Percentiles rank a stretch among this genome's conserved stretches.
Evolutionary conservation across 129 eudicot species (phyloP).

Genomic region (Mikania micrantha): DNA sequence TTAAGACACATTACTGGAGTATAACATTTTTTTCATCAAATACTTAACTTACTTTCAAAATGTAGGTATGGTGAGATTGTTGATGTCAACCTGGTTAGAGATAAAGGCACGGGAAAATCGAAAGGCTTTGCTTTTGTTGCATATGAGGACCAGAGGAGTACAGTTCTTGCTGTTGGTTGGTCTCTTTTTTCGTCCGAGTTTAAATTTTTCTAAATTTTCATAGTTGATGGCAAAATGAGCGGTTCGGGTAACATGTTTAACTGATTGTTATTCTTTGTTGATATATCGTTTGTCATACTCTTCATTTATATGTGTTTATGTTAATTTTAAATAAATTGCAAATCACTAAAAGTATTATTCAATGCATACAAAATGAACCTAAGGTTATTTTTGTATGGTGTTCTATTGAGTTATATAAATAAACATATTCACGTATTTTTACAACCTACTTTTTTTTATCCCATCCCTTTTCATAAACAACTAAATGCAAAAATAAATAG

Average conservation of each 20-base stretch:
- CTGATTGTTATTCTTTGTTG: background rate
- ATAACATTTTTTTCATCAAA: background rate
- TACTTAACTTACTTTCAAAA: background rate
- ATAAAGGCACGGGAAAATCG: constrained; percentile 89
- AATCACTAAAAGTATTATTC: background rate
- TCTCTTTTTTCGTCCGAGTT: constrained; percentile 14
- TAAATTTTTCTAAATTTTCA: background rate
- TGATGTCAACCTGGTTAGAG: constrained; percentile 85
- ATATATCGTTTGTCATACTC: background rate
- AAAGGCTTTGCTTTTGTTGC: constrained; percentile 95
- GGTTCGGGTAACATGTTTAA: background rate
- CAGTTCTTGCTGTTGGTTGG: constrained; percentile 95
- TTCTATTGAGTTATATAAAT: too few species aligned
- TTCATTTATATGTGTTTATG: background rate
- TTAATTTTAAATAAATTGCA: background rate
- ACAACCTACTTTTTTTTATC: background rate
- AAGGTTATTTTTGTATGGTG: background rate
- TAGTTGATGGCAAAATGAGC: background rate
- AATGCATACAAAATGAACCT: background rate
- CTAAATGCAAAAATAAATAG: background rate
- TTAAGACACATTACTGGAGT: background rate
- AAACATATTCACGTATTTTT: too few species aligned
- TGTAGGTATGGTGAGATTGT: constrained; percentile 86
- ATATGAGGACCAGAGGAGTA: constrained; percentile 96
- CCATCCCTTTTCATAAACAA: background rate